A percentile compares a stretch with the other conserved stretches of the same genome.
Evolutionary conservation across 1,284 basidiomycete species (phyloP).

Genomic region (Lentinula novae-zelandiae): DNA sequence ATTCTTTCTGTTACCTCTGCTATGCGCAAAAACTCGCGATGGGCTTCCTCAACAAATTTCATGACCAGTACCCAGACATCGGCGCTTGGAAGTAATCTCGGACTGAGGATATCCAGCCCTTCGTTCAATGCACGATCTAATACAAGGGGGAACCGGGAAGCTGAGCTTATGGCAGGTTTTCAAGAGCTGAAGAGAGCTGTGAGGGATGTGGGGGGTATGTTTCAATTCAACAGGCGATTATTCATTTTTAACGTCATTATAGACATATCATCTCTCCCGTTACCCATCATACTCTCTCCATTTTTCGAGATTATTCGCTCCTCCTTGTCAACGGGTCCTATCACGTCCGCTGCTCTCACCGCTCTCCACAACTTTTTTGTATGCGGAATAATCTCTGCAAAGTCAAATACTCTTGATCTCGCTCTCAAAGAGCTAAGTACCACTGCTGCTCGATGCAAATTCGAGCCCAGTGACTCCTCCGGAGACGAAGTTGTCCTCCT

Average conservation of each 20-base stretch:
- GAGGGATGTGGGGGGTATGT: conserved; percentile 70
- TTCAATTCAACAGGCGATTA: conserved; percentile 1
- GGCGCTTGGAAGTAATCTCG: conserved; percentile 67
- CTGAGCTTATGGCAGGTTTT: conserved; percentile 88
- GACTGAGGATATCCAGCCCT: conserved; percentile 58
- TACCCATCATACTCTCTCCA: conserved; percentile 70
- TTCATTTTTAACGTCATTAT: conserved; percentile 16
- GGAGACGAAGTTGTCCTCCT: conserved; percentile 95
- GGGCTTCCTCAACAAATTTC: conserved; percentile 71
- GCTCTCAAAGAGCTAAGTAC: conserved; percentile 85
- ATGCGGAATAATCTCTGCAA: conserved; percentile 65
- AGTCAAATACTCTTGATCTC: conserved; percentile 48
- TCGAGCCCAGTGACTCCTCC: conserved; percentile 94
- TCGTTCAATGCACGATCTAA: conserved; percentile 34
- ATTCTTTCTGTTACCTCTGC: conserved; percentile 89
- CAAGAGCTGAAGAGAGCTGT: conserved; percentile 80
- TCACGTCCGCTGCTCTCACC: conserved; percentile 86
- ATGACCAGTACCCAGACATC: conserved; percentile 54
- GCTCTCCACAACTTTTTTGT: conserved; percentile 87
- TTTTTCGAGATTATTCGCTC: conserved; percentile 95
- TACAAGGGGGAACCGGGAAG: conserved; percentile 55
- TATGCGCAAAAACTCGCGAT: conserved; percentile 97
- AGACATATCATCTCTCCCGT: conserved; percentile 59
- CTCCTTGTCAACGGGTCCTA: conserved; percentile 89
- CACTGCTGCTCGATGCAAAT: conserved; percentile 94